phyloP scores from a whole-genome alignment of 768 basidiomycete genomes.

The Tubosaeta sp. region DNA sequence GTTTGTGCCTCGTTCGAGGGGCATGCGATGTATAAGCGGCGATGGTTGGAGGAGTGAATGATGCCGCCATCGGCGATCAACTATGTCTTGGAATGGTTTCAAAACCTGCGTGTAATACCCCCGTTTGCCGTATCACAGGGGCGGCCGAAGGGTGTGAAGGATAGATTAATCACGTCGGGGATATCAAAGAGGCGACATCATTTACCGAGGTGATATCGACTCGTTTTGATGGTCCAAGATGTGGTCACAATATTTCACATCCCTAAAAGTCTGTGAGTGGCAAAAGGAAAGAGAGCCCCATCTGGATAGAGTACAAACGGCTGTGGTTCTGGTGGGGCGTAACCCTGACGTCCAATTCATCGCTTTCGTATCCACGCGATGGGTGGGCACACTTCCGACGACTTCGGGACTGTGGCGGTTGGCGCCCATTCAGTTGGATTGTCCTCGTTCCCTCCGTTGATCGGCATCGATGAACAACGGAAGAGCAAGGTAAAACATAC shows the following conservation, averaged over 20 bases:
- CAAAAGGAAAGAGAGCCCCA: not conserved
- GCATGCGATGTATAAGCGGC: not conserved
- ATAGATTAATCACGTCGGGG: not conserved
- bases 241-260: not conserved
- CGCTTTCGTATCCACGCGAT: not conserved
- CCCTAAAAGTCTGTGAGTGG: not conserved
- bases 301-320: not conserved
- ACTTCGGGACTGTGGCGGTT: constrained; percentile 1
- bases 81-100: not conserved
- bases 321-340: not conserved
- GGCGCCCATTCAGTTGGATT: not conserved
- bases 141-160: not conserved
- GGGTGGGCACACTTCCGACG: not conserved
- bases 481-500: not conserved
- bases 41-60: not conserved
- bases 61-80: no score
- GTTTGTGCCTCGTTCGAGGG: no score
- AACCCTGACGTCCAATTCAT: no score
- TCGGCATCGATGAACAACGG: constrained; percentile 1
- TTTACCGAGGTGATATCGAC: constrained; percentile 2
- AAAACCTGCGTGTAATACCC: not conserved
- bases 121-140: no score
- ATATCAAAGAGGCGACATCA: not conserved
- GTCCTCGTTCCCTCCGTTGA: constrained; percentile 9
- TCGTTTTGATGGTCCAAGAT: not conserved